Conservation (phyloP, 2,329 filamentous ascomycete genomes). For the Hypoxylon sp. region DNA sequence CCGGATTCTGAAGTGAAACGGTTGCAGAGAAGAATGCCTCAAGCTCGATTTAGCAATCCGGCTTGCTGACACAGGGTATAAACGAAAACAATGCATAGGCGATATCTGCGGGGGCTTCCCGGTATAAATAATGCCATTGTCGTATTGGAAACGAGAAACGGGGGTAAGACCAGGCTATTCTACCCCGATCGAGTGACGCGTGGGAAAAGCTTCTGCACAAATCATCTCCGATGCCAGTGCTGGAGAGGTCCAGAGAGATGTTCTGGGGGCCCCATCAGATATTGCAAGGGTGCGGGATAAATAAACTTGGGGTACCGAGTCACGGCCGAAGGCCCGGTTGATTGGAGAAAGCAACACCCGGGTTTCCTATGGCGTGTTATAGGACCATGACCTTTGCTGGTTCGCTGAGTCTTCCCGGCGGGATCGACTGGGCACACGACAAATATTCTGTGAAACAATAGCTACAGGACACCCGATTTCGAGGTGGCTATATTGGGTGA, state of each 20-base stretch:
- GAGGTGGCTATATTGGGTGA: conserved; percentile 2
- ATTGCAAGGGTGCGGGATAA: conserved; percentile 46
- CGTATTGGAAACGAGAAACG: conserved; percentile 14
- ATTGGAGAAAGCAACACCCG: conserved; percentile 26
- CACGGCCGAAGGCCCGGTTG: conserved; percentile 36
- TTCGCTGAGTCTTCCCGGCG: background rate
- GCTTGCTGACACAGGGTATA: conserved; percentile 14
- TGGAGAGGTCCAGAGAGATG: conserved; percentile 21
- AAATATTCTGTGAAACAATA: background rate
- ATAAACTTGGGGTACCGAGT: conserved; percentile 39
- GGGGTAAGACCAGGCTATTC: conserved; percentile 25
- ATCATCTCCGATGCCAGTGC: conserved; percentile 22
- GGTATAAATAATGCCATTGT: conserved; percentile 35
- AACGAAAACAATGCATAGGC: conserved; percentile 12
- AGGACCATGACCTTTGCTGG: conserved; percentile 2
- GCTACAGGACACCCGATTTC: background rate
- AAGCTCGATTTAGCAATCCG: conserved; percentile 5
- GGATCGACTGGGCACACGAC: background rate
- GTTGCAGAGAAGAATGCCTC: background rate
- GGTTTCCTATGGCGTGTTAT: conserved; percentile 6
- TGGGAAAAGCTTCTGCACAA: conserved; percentile 14
- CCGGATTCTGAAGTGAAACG: background rate
- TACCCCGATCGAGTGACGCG: conserved; percentile 27
- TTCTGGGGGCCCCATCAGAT: conserved; percentile 33
- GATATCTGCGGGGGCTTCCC: conserved; percentile 1